Evolutionary conservation across 1,284 basidiomycete genomes (phyloP).

Genomic region (Gymnopus androsaceus): DNA sequence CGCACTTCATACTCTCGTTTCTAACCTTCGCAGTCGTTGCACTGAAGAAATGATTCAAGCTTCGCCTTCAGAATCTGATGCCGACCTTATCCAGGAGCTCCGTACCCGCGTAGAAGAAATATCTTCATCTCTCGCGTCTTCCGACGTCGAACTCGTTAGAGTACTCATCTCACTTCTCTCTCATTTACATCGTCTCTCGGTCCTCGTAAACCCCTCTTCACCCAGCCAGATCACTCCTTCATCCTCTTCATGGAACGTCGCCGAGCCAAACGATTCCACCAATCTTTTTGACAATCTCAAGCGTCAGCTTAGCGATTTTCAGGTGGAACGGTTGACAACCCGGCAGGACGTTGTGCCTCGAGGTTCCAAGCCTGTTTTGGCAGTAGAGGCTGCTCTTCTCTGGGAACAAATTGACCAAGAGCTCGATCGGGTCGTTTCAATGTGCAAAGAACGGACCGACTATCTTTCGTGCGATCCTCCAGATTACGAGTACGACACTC

Average conservation of each 20-base stretch:
- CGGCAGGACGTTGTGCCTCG: slow-evolving; percentile 34
- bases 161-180: slow-evolving; percentile 67
- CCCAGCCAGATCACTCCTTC: slow-evolving; percentile 1
- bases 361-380: slow-evolving; percentile 49
- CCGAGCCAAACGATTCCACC: slow-evolving; percentile 27
- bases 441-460: slow-evolving; percentile 61
- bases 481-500: slow-evolving; percentile 42
- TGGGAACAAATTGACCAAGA: slow-evolving; percentile 76
- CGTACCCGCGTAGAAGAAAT: slow-evolving; percentile 52
- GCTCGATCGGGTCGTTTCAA: slow-evolving; percentile 64
- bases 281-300: slow-evolving; percentile 64
- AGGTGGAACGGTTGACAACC: slow-evolving; percentile 50
- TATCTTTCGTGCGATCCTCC: slow-evolving; percentile 64
- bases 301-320: slow-evolving; percentile 69
- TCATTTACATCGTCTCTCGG: slow-evolving; percentile 54
- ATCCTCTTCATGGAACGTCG: slow-evolving; percentile 7
- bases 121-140: slow-evolving; percentile 42
- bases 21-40: slow-evolving; percentile 56
- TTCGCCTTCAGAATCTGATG: slow-evolving; percentile 41
- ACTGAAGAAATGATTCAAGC: slow-evolving; percentile 48
- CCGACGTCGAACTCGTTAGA: slow-evolving; percentile 61
- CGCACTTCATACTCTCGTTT: slow-evolving; percentile 63
- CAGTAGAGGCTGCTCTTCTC: slow-evolving; percentile 64
- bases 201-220: slow-evolving; percentile 24
- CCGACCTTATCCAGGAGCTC: slow-evolving; percentile 65